These are phyloP conservation scores for Primulina huaijiensis DNA, from an alignment of 257 asterid species.

Conservation along the genomic window DNA sequence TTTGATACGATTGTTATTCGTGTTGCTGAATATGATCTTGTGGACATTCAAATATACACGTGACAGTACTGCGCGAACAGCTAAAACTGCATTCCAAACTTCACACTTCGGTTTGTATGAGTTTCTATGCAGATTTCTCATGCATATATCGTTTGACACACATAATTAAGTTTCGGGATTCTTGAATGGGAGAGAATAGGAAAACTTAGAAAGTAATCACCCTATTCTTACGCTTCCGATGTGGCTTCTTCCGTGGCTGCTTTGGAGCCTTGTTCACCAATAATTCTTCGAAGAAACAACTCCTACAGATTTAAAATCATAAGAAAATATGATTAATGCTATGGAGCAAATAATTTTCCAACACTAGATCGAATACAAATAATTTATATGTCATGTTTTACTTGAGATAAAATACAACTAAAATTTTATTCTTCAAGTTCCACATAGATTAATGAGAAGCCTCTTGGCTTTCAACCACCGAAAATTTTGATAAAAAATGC, in stretches of 20 bases:
- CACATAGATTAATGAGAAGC: neutral
- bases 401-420: slow-evolving; percentile 4
- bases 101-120: neutral
- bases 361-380: slow-evolving; percentile 1
- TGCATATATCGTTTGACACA: neutral
- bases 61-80: neutral
- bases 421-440: neutral
- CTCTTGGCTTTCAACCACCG: neutral
- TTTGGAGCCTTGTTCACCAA: slow-evolving; percentile 27
- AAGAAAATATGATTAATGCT: slow-evolving; percentile 10
- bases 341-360: slow-evolving; percentile 13
- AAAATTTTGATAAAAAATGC: neutral
- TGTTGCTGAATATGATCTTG: neutral
- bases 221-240: slow-evolving; percentile 59
- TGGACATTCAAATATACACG: neutral
- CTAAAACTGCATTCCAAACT: slow-evolving; percentile 7
- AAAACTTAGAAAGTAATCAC: slow-evolving; percentile 21
- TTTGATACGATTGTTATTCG: neutral
- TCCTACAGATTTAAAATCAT: slow-evolving; percentile 37
- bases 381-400: neutral
- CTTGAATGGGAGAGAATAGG: slow-evolving; percentile 17
- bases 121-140: neutral
- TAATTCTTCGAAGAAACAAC: slow-evolving; percentile 32
- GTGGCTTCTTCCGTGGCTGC: slow-evolving; percentile 49
- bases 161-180: neutral